These are phyloP conservation scores for Dendrostoma leiphaemia DNA, from an alignment of 2,329 filamentous ascomycete genomes.

Conservation along the genomic window DNA sequence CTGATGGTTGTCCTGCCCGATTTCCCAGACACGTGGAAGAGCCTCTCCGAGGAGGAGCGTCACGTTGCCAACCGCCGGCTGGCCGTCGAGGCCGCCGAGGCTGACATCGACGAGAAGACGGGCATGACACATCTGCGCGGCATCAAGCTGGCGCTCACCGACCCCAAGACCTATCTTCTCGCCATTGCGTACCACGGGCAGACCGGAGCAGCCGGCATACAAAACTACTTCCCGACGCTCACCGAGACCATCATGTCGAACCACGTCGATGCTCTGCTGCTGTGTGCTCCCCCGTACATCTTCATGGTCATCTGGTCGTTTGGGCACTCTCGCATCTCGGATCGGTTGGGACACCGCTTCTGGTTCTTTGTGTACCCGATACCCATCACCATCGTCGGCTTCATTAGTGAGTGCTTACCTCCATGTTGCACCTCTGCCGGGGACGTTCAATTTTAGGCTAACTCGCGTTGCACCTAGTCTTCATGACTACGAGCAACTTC, in stretches of 20 bases:
- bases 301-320: constrained; percentile 26
- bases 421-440: background rate
- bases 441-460: background rate
- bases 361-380: constrained; percentile 32
- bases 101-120: constrained; percentile 11
- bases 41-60: constrained; percentile 14
- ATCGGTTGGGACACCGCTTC: constrained; percentile 37
- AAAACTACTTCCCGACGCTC: constrained; percentile 27
- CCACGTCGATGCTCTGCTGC: constrained; percentile 25
- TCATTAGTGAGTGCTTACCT: constrained; percentile 18
- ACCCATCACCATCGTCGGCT: constrained; percentile 22
- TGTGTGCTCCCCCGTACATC: constrained; percentile 30
- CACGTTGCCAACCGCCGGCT: constrained; percentile 14
- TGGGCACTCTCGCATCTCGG: constrained; percentile 35
- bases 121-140: constrained; percentile 18
- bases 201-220: constrained; percentile 14
- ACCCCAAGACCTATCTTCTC: constrained; percentile 18
- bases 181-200: constrained; percentile 17
- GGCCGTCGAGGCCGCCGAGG: constrained; percentile 16
- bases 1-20: constrained; percentile 15
- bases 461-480: constrained; percentile 40
- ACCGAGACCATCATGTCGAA: constrained; percentile 25
- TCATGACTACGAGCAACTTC: constrained; percentile 50
- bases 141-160: constrained; percentile 16
- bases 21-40: constrained; percentile 17